Evolutionary conservation across 2,329 filamentous ascomycete genomes (phyloP), one percentile per base, ranked within the genome.

Genomic region (Neodidymelliopsis sp.): DNA sequence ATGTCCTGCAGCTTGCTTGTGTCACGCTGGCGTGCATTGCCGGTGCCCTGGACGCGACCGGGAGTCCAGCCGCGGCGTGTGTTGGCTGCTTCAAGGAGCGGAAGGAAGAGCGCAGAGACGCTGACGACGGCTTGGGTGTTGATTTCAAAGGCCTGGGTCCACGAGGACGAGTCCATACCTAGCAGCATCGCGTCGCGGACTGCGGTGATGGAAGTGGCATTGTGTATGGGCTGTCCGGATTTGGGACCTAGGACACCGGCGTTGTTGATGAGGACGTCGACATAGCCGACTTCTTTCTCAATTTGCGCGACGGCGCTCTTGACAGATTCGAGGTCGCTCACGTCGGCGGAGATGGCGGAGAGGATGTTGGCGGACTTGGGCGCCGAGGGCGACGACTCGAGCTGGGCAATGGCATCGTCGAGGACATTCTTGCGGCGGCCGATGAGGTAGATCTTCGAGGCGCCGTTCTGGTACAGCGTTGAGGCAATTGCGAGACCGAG

Each of bases 221-320:
- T 63, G 63, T 75, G 72, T 20, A 78, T 66, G 27, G 70, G 69
- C 4, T 56, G 68, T 25, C 71, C 75, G 39, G 74, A 71, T n/a
- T 53, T 62, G 0, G 80, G 79, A 0, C 79, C 77, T 4, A 65
- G 61, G 34, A 77, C 69, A 19, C 81, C 80, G 12, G 79, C 79
- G 54, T 82, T 82, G 60, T 78, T 77, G 60, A 82, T 72, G 0
- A 82, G 67, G 18, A 82, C 73, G 57, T 83, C 79, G 47, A 83
- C 74, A 55, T 79, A 74, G 30, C 75, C 76, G 3, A 62, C 62
- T 19, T 81, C 74, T 6, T 65, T 53, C 5, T 72, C 67, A 31
- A 82, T 74, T 2, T 65, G 64, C n/a, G 70, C 65, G 10, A 75
- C 78, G 4, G 73, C 76, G 4, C 57, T 57, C 13, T 70, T 62